Conservation (phyloP, 495 filamentous ascomycete species). For the Aspergillus baeticus region DNA sequence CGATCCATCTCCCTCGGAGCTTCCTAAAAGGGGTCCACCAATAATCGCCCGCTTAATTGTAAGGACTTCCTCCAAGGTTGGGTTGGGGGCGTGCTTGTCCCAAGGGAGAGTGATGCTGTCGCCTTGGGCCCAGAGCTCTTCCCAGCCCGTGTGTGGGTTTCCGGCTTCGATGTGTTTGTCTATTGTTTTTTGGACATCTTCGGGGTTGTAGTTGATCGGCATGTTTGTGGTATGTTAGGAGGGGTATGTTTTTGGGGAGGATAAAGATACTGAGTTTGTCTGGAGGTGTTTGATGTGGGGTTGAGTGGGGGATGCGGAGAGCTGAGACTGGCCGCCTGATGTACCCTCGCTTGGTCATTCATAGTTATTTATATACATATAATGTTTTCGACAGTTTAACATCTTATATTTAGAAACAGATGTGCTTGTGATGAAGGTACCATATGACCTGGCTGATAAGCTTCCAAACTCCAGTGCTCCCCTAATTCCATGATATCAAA, state of each 20-base stretch:
- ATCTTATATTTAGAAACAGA: too few species aligned
- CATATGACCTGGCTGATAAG: background rate
- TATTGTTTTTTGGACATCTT: background rate
- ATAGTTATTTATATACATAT: too few species aligned
- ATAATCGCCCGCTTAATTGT: background rate
- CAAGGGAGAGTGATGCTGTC: background rate
- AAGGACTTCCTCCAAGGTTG: background rate
- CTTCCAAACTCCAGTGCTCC: conserved; percentile 23
- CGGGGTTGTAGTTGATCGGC: background rate
- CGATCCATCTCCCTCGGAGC: background rate
- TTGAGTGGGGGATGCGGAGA: background rate
- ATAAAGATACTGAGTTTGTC: background rate
- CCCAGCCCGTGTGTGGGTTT: conserved; percentile 2
- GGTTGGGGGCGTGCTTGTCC: conserved; percentile 3
- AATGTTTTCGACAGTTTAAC: too few species aligned
- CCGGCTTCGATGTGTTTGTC: conserved; percentile 1
- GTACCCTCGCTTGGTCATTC: too few species aligned
- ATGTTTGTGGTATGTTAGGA: background rate
- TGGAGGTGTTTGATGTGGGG: background rate
- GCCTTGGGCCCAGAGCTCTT: conserved; percentile 8
- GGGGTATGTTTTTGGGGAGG: background rate
- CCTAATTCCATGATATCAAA: conserved; percentile 6
- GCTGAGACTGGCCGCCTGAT: too few species aligned
- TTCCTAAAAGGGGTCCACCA: background rate
- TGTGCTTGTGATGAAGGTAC: too few species aligned